Percentiles rank a stretch among this genome's conserved stretches.
These are phyloP conservation scores for Crithidia bombi DNA, from an alignment of 208 protist species.

Conservation along the genomic window DNA sequence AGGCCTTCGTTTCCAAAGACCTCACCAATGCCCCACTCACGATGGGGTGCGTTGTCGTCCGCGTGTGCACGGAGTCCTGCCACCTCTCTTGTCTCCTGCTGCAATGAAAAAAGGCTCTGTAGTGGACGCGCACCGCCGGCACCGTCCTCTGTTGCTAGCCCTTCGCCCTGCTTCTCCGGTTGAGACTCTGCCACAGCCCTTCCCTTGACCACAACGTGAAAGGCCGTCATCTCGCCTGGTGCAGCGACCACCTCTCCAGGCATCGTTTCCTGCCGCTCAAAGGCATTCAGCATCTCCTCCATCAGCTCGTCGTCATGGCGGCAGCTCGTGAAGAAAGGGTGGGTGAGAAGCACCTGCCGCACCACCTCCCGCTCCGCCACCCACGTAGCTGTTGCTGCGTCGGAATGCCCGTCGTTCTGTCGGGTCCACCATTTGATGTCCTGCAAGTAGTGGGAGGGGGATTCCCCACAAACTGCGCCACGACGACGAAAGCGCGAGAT, in stretches of 20 bases:
- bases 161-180: neutral
- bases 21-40: conserved; percentile 13
- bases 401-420: neutral
- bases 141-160: neutral
- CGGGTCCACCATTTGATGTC: conserved; percentile 3
- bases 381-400: neutral
- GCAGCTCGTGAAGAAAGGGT: conserved; percentile 20
- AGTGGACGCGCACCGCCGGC: neutral
- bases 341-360: neutral
- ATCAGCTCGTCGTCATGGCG: conserved; percentile 1
- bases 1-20: conserved; percentile 16
- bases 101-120: neutral
- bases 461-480: conserved; percentile 12
- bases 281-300: conserved; percentile 14
- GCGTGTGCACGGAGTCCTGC: neutral
- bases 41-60: too few species aligned
- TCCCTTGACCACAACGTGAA: conserved; percentile 25
- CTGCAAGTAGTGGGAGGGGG: neutral
- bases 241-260: neutral
- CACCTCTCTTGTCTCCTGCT: neutral
- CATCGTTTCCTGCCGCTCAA: conserved; percentile 14
- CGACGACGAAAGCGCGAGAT: conserved; percentile 1
- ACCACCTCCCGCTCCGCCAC: conserved; percentile 3
- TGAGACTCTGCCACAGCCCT: neutral
- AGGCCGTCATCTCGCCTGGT: conserved; percentile 10